Evolutionary conservation across 2,329 filamentous ascomycete species (phyloP).

Genomic region (Hypoxylon sp.): DNA sequence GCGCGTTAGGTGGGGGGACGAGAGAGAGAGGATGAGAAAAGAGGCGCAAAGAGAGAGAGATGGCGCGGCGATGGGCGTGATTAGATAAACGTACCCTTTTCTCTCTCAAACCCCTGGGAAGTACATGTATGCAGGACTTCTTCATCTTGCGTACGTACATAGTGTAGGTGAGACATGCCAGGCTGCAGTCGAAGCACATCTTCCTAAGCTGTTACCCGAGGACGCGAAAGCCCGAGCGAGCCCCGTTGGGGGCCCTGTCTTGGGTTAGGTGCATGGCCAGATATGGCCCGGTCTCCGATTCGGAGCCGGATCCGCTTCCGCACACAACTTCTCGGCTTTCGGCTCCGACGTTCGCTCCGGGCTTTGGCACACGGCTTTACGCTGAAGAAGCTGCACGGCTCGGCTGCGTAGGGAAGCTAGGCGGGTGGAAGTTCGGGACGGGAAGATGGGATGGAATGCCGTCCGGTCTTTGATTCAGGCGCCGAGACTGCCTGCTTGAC

Average conservation of each 20-base stretch:
- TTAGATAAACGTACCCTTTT: too few relatives aligned
- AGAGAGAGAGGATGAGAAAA: not conserved
- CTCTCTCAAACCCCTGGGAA: too few relatives aligned
- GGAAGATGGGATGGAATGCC: not conserved
- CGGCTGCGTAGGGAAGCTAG: not conserved
- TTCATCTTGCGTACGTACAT: too few relatives aligned
- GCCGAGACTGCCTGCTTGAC: not conserved
- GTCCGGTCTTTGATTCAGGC: not conserved
- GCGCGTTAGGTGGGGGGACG: too few relatives aligned
- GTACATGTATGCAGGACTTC: too few relatives aligned
- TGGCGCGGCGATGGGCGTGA: too few relatives aligned
- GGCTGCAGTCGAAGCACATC: too few relatives aligned
- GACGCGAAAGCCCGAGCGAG: not conserved
- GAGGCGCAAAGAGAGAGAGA: too few relatives aligned
- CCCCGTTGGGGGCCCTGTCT: not conserved
- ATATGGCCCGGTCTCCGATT: too few relatives aligned
- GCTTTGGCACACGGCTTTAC: not conserved
- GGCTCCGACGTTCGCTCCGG: not conserved
- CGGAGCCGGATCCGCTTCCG: not conserved
- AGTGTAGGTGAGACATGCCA: too few relatives aligned
- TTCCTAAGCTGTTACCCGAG: too few relatives aligned
- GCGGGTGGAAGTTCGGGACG: not conserved
- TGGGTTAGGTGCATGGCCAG: not conserved
- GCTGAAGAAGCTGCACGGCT: not conserved
- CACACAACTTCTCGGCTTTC: too few relatives aligned